These are phyloP conservation scores for Castanea crenata DNA, from an alignment of 306 rosid genomes.

Conservation along the genomic window DNA sequence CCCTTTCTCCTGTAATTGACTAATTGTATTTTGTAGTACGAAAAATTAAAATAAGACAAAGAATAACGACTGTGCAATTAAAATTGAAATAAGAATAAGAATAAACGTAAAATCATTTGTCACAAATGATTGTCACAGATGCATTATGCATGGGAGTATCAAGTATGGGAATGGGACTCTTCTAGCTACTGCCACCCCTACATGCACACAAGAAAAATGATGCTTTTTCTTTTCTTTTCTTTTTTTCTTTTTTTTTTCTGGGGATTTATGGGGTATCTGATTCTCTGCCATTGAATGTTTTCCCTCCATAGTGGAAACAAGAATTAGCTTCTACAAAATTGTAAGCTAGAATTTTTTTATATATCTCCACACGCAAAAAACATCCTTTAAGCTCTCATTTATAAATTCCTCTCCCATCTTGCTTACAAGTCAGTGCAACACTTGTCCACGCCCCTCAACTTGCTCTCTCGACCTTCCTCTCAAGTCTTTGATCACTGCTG, in stretches of 20 bases:
- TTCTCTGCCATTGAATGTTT: conserved; percentile 20
- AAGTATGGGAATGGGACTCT: not conserved
- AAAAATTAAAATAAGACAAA: not conserved
- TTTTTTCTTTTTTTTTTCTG: not conserved
- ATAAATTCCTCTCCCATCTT: not conserved
- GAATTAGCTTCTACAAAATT: conserved; percentile 7
- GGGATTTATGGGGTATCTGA: conserved; percentile 23
- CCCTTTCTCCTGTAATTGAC: not conserved
- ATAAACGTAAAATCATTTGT: no score
- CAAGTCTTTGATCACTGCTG: not conserved
- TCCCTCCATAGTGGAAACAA: conserved; percentile 25
- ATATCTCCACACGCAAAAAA: no score
- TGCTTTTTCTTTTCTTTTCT: no score
- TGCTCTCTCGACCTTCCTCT: not conserved
- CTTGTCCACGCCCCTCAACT: not conserved
- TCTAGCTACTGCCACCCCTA: not conserved
- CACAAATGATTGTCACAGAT: no score
- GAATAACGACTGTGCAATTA: not conserved
- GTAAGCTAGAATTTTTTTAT: not conserved
- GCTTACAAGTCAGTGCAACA: not conserved
- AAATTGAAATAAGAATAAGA: no score
- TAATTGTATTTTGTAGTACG: not conserved
- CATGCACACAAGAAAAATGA: not conserved
- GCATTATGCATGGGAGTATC: no score
- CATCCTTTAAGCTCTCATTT: not conserved